Evolutionary conservation across 148 eudicot genomes (phyloP), one percentile per base, ranked within the genome.

Genomic region (Chenopodium suecicum): DNA sequence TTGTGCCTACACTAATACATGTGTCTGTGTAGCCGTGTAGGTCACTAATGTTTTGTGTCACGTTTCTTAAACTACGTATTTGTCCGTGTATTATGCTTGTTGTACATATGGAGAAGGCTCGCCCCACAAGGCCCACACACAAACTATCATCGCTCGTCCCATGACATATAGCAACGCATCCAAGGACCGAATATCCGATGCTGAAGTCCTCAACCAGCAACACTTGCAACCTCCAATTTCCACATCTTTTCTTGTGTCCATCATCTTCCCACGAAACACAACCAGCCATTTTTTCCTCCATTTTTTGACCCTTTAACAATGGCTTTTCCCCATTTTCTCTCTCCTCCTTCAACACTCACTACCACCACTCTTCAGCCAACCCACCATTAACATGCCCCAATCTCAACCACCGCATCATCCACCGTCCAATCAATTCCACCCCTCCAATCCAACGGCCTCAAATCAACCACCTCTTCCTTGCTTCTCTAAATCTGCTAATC

Each of bases 311-410:
- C 44, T 41, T 41, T 6, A 68, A 76, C 19, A 1, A 78, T 78
- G 80, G 54, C 54, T 14, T 70, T 54, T 41, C 27, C 71, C 13
- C 62, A 52, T 73, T 64, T 10, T 22, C 82, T 62, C 37, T 3
- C 32, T 50, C 54, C 54, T 50, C 54, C 14, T 16, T 23, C 70
- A 11, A 12, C 54, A 0, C 12, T 64, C 32, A 8, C 44, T 32
- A 16, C 56, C 56, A 31, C 32, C 32, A 31, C 75, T 29, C 32
- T 17, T 22, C 62, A 52, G 31, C 89, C 86, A 13, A 84, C 77
- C 86, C 86, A 22, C 79, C 79, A 70, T 20, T 82, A 78, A 84
- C 82, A 81, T 86, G 76, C 87, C 82, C 50, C 86, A 77, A 16
- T 86, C 87, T 3, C 79, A 70, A 2, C 83, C 87, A 29, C 78